phyloP scores from a whole-genome alignment of 176 grass and related monocot species.

The Aegilops speltoides region DNA sequence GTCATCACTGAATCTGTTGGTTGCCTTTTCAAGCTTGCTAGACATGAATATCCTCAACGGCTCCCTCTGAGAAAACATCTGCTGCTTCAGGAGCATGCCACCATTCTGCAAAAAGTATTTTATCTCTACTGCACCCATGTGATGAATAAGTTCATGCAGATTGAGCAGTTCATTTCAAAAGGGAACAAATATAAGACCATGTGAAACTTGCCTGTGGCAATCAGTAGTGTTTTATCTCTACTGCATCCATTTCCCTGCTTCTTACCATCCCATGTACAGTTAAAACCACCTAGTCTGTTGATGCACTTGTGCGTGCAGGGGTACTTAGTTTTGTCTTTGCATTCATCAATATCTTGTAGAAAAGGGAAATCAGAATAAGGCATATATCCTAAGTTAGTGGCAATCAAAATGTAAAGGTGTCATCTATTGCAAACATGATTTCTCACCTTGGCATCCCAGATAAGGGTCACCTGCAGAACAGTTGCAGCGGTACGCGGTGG shows the following conservation, averaged over 20 bases:
- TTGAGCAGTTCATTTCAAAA: not conserved
- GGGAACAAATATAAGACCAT: not conserved
- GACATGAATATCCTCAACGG: conserved; percentile 16
- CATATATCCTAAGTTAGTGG: not conserved
- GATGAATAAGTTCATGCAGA: not conserved
- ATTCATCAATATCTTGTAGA: conserved; percentile 39
- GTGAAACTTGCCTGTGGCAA: not conserved
- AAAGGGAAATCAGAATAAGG: not conserved
- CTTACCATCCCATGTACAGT: conserved; percentile 26
- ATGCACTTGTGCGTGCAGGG: conserved; percentile 23
- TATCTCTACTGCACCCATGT: no score
- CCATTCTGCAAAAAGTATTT: conserved; percentile 2
- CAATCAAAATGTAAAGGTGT: not conserved
- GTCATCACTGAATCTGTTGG: conserved; percentile 19
- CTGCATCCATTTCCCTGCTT: conserved; percentile 2
- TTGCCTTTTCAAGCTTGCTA: conserved; percentile 24
- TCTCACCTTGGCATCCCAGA: conserved; percentile 17
- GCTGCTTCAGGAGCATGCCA: conserved; percentile 5
- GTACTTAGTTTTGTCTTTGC: not conserved
- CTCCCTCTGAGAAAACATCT: not conserved
- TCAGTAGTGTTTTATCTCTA: not conserved
- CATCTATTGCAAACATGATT: not conserved
- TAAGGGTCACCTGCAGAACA: conserved; percentile 29
- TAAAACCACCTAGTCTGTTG: not conserved
- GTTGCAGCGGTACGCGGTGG: conserved; percentile 19